These are phyloP conservation scores for Sporothrix curviconia DNA, from an alignment of 2,329 filamentous ascomycete species.

Conservation along the genomic window DNA sequence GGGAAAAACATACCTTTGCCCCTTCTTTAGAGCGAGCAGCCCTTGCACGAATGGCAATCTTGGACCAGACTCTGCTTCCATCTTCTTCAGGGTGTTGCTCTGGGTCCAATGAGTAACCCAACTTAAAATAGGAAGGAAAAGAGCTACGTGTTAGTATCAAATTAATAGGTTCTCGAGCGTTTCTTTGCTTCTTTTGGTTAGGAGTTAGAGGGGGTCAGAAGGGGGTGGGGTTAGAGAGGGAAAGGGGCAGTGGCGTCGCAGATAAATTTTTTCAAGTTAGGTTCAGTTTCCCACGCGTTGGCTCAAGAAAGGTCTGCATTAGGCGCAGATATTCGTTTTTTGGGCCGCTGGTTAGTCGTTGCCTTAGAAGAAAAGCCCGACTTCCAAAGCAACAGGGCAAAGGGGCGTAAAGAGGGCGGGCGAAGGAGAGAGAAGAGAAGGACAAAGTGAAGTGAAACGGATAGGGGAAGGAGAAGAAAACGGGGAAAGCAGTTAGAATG, in stretches of 20 bases:
- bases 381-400: neutral
- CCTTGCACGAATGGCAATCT: slow-evolving; percentile 99
- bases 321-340: slow-evolving; percentile 8
- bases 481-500: slow-evolving; percentile 52
- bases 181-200: neutral
- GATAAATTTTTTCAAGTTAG: slow-evolving; percentile 23
- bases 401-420: neutral
- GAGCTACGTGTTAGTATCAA: slow-evolving; percentile 85
- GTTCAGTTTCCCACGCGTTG: slow-evolving; percentile 21
- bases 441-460: slow-evolving; percentile 21
- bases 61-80: slow-evolving; percentile 95
- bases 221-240: slow-evolving; percentile 17
- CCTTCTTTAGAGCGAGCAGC: slow-evolving; percentile 99
- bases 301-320: slow-evolving; percentile 26
- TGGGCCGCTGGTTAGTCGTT: slow-evolving; percentile 36
- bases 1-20: slow-evolving; percentile 57
- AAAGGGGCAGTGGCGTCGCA: neutral
- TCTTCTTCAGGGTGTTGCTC: slow-evolving; percentile 99
- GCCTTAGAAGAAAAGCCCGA: slow-evolving; percentile 10
- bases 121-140: slow-evolving; percentile 72
- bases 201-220: slow-evolving; percentile 26
- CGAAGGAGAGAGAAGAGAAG: neutral
- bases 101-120: slow-evolving; percentile 98
- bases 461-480: slow-evolving; percentile 26
- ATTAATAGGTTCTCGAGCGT: slow-evolving; percentile 12